phyloP scores from a whole-genome alignment of 495 filamentous ascomycete species.

The Xylaria telfairii region DNA sequence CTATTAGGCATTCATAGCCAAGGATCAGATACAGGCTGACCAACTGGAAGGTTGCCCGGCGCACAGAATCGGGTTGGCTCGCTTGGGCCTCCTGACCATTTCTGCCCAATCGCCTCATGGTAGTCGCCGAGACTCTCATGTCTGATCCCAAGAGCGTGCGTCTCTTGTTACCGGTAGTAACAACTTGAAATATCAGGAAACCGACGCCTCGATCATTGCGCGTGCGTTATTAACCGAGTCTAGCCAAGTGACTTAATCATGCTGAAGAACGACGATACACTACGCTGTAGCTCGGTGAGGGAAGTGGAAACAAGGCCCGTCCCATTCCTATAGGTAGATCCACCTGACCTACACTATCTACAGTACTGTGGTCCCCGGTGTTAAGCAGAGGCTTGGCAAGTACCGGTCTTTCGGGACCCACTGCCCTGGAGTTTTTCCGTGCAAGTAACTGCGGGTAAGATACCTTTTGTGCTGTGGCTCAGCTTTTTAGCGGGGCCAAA shows the following conservation, averaged over 20 bases:
- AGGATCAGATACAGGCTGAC: slow-evolving; percentile 43
- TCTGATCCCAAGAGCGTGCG: slow-evolving; percentile 44
- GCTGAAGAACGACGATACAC: slow-evolving; percentile 30
- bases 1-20: slow-evolving; percentile 39
- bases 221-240: neutral
- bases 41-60: slow-evolving; percentile 48
- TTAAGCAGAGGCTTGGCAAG: no score
- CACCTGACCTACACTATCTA: slow-evolving; percentile 26
- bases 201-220: neutral
- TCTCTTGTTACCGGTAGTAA: slow-evolving; percentile 15
- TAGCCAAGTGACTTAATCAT: slow-evolving; percentile 6
- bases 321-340: slow-evolving; percentile 22
- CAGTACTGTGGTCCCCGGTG: no score
- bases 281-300: slow-evolving; percentile 25
- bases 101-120: slow-evolving; percentile 42
- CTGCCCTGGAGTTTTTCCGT: no score
- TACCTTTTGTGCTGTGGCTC: no score
- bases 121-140: slow-evolving; percentile 43
- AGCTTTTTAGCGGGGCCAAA: no score
- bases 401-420: no score
- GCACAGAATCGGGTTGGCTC: slow-evolving; percentile 41
- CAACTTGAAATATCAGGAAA: neutral
- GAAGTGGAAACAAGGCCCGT: slow-evolving; percentile 31
- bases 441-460: no score
- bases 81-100: slow-evolving; percentile 48